Conservation (phyloP, 2,329 filamentous ascomycete species). For the Fusarium poae region DNA sequence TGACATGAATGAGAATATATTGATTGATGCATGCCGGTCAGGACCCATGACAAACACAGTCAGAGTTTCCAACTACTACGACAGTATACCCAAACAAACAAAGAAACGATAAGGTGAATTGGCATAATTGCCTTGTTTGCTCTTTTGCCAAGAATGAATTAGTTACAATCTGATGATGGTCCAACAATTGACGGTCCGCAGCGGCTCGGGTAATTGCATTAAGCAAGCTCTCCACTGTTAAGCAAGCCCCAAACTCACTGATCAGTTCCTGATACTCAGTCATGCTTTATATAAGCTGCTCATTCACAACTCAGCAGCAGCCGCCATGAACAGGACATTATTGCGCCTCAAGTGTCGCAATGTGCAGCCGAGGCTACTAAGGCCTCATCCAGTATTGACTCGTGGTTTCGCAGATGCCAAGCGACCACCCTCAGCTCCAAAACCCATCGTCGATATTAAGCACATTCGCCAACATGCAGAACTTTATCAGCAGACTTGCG, state of each 20-base stretch:
- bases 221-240: constrained; percentile 41
- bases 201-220: constrained; percentile 52
- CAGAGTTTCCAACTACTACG: constrained; percentile 29
- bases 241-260: constrained; percentile 29
- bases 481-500: constrained; percentile 84
- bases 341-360: constrained; percentile 47
- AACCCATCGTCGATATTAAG: constrained; percentile 84
- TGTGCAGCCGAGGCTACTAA: constrained; percentile 24
- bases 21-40: background rate
- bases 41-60: background rate
- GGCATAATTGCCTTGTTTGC: constrained; percentile 9
- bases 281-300: constrained; percentile 43
- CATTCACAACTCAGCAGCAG: constrained; percentile 35
- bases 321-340: constrained; percentile 52
- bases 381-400: constrained; percentile 18
- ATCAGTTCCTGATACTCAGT: constrained; percentile 20
- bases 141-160: constrained; percentile 10
- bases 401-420: constrained; percentile 49
- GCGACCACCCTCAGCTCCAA: constrained; percentile 80
- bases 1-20: background rate
- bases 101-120: background rate
- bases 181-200: constrained; percentile 21
- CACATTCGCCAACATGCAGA: constrained; percentile 89
- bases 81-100: constrained; percentile 1
- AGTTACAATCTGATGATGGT: constrained; percentile 13